These are phyloP conservation scores for Ambrosiella cleistominuta DNA, from an alignment of 2,329 filamentous ascomycete species.

Conservation along the genomic window DNA sequence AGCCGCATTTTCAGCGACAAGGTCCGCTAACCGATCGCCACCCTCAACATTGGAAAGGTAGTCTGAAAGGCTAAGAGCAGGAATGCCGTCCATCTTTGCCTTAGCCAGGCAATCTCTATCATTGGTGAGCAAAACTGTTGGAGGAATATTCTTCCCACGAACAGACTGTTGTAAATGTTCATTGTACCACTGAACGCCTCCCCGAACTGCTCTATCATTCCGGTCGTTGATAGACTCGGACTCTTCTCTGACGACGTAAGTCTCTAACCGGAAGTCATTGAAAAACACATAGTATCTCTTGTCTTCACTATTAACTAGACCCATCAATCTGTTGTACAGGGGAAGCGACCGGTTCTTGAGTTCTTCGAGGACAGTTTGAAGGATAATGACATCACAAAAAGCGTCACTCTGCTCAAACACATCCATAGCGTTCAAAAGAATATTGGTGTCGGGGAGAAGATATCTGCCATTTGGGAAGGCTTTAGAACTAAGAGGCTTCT, in stretches of 20 bases:
- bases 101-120: constrained; percentile 77
- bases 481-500: constrained; percentile 69
- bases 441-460: constrained; percentile 89
- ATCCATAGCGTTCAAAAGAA: constrained; percentile 88
- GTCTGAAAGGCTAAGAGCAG: constrained; percentile 48
- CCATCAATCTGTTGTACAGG: constrained; percentile 82
- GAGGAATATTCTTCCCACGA: constrained; percentile 44
- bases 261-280: constrained; percentile 93
- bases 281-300: constrained; percentile 98
- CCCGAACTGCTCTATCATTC: constrained; percentile 81
- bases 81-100: constrained; percentile 57
- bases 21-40: constrained; percentile 70
- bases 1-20: constrained; percentile 70
- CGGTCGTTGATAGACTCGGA: constrained; percentile 90
- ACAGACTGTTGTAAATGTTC: constrained; percentile 52
- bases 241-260: constrained; percentile 55
- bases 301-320: constrained; percentile 83
- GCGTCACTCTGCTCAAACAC: constrained; percentile 81
- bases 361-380: constrained; percentile 94
- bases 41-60: constrained; percentile 78
- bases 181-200: constrained; percentile 76
- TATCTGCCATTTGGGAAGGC: constrained; percentile 78
- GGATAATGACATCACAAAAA: constrained; percentile 90
- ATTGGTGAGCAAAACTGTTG: constrained; percentile 85
- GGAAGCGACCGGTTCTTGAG: constrained; percentile 84